Conservation (phyloP, 1,284 basidiomycete species). For the Ustilago trichophora region DNA sequence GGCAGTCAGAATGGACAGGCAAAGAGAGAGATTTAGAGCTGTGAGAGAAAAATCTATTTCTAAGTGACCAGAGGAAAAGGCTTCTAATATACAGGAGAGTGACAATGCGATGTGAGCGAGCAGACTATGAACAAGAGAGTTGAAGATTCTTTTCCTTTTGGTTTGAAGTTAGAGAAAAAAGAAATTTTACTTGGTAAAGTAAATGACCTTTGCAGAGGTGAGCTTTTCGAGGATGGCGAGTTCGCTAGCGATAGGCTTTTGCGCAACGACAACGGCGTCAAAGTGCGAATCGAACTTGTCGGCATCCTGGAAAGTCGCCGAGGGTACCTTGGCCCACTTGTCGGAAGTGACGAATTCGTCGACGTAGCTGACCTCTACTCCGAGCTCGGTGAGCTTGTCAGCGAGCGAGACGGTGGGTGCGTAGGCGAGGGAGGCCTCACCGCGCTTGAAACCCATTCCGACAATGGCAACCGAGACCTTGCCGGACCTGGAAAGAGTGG, state of each 20-base stretch:
- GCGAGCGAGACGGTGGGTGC: conserved; percentile 34
- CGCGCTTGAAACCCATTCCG: conserved; percentile 38
- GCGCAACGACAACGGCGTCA: conserved; percentile 25
- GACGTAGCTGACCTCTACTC: conserved; percentile 23
- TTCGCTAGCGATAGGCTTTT: conserved; percentile 24
- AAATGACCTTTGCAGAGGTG: conserved; percentile 5
- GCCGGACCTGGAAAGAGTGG: background rate
- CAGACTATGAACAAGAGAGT: no score
- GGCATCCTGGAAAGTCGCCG: conserved; percentile 4
- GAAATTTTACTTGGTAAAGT: conserved; percentile 16
- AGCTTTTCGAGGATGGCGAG: conserved; percentile 15
- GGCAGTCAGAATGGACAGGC: no score
- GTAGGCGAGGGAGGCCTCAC: conserved; percentile 27
- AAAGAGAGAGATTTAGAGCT: no score
- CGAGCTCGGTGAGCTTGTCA: conserved; percentile 21
- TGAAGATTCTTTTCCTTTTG: no score
- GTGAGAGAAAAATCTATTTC: no score
- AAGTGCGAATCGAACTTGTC: conserved; percentile 8
- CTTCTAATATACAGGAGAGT: background rate
- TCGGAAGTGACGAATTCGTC: conserved; percentile 29
- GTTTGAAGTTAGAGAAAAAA: no score
- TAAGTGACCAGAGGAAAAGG: no score
- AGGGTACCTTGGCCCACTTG: conserved; percentile 13
- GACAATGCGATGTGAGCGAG: no score
- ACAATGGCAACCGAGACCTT: conserved; percentile 13